These are phyloP conservation scores for Tricholoma bakamatsutake DNA, from an alignment of 768 basidiomycete species.

Conservation along the genomic window DNA sequence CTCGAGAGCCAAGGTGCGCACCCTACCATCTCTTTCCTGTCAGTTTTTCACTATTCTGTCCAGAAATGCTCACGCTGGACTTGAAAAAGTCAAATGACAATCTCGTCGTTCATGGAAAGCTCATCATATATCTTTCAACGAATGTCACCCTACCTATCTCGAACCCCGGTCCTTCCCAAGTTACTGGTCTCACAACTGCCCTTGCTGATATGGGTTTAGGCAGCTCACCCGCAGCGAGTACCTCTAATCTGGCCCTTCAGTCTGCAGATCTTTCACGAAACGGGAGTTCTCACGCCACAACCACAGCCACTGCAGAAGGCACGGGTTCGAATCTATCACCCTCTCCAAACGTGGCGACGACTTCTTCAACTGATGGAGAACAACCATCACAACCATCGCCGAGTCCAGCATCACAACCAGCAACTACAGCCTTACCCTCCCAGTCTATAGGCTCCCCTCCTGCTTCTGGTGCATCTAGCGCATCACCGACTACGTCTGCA, in stretches of 20 bases:
- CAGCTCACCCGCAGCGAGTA: constrained; percentile 54
- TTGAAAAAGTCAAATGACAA: constrained; percentile 99
- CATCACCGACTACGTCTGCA: constrained; percentile 27
- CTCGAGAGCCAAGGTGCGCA: constrained; percentile 88
- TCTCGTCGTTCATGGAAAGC: constrained; percentile 94
- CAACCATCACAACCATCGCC: constrained; percentile 18
- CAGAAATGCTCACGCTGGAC: constrained; percentile 96
- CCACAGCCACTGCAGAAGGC: constrained; percentile 39
- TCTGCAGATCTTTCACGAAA: constrained; percentile 50
- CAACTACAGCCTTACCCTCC: constrained; percentile 17
- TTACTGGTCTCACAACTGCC: constrained; percentile 51
- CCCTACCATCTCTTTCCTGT: constrained; percentile 1
- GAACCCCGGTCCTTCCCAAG: constrained; percentile 77
- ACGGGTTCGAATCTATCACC: constrained; percentile 38
- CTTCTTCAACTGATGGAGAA: constrained; percentile 20
- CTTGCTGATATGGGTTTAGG: constrained; percentile 58
- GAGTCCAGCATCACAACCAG: constrained; percentile 22
- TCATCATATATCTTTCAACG: constrained; percentile 94
- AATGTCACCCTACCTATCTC: constrained; percentile 80
- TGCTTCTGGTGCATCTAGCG: constrained; percentile 17
- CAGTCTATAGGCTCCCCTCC: constrained; percentile 18
- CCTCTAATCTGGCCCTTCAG: constrained; percentile 42
- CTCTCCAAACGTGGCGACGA: constrained; percentile 20
- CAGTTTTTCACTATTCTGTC: constrained; percentile 3
- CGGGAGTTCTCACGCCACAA: constrained; percentile 61